These are phyloP conservation scores for Xylariaceae sp. DNA, from an alignment of 2,329 filamentous ascomycete genomes.

Conservation along the genomic window DNA sequence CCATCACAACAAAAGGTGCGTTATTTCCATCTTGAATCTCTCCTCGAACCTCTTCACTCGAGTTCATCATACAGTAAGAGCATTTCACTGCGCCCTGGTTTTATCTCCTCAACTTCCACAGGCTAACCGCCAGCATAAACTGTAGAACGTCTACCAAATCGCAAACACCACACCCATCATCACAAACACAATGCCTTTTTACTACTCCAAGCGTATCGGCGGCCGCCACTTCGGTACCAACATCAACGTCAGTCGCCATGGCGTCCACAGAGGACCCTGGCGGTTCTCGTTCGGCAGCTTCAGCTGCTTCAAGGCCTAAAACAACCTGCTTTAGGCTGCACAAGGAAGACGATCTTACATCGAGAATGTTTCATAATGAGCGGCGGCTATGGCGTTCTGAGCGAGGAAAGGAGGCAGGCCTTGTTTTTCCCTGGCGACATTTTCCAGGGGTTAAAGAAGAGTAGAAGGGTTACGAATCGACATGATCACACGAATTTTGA, in stretches of 20 bases:
- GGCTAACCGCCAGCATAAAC: not conserved
- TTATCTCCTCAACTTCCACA: not conserved
- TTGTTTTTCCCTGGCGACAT: not conserved
- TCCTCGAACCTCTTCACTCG: not conserved
- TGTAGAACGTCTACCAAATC: not conserved
- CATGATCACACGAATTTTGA: not conserved
- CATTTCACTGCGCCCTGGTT: not conserved
- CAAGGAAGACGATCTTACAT: too few relatives aligned
- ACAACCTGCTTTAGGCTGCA: too few relatives aligned
- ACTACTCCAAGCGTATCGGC: constrained; percentile 44
- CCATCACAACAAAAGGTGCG: not conserved
- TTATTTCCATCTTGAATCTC: not conserved
- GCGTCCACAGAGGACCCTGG: constrained; percentile 47
- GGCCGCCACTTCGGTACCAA: constrained; percentile 47
- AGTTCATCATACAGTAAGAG: not conserved
- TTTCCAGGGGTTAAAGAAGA: not conserved
- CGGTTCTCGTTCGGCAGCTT: constrained; percentile 46
- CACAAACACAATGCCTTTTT: constrained; percentile 40
- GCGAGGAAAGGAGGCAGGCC: not conserved
- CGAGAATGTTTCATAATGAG: not conserved
- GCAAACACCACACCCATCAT: not conserved
- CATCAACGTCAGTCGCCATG: constrained; percentile 42
- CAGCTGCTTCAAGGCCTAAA: constrained; percentile 43
- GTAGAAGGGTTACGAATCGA: not conserved
- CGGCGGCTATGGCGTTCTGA: not conserved